phyloP scores from a whole-genome alignment of 129 eudicot species.

The Scalesia atractyloides region DNA sequence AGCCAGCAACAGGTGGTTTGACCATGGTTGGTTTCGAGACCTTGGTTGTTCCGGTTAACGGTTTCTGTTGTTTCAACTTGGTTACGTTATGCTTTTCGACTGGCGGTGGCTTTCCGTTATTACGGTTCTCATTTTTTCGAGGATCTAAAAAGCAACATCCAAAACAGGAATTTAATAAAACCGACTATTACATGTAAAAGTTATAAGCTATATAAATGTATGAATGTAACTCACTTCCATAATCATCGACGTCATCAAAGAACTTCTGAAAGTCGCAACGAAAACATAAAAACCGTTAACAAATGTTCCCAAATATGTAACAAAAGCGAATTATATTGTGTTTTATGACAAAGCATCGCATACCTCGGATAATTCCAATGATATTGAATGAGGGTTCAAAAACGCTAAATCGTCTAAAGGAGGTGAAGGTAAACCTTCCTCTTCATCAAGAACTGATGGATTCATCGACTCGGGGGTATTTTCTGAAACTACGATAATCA shows the following conservation, averaged over 20 bases:
- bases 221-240: conserved; percentile 74
- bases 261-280: conserved; percentile 45
- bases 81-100: conserved; percentile 34
- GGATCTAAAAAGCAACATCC: conserved; percentile 67
- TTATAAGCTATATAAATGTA: conserved; percentile 1
- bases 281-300: conserved; percentile 29
- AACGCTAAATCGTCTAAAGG: conserved; percentile 85
- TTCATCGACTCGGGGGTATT: conserved; percentile 73
- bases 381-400: conserved; percentile 52
- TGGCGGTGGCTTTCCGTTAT: conserved; percentile 54
- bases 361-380: conserved; percentile 81
- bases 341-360: not conserved
- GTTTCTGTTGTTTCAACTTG: conserved; percentile 39
- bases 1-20: conserved; percentile 42
- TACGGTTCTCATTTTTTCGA: conserved; percentile 56
- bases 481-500: conserved; percentile 42
- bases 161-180: conserved; percentile 49
- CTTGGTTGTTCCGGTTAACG: not conserved
- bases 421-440: conserved; percentile 96
- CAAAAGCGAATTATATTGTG: not conserved
- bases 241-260: conserved; percentile 92
- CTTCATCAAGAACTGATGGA: conserved; percentile 78
- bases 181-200: conserved; percentile 33
- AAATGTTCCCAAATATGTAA: conserved; percentile 15
- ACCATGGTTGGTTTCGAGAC: conserved; percentile 27